Conservation (phyloP, 2,329 filamentous ascomycete species). For the Metarhizium robertsii region DNA sequence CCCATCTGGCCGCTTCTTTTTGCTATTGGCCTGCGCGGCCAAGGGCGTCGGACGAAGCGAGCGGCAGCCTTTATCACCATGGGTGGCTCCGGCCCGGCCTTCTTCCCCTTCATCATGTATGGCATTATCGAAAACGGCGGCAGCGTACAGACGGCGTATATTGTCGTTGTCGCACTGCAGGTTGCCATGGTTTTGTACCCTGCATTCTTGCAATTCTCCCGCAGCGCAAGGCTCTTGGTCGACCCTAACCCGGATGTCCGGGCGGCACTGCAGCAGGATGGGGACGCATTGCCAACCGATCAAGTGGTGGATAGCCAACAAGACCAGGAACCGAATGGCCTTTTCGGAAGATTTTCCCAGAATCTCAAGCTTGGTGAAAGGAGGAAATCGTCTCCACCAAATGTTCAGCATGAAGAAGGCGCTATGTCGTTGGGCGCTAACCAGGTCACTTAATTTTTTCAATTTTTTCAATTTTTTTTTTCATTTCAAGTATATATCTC, state of each 20-base stretch:
- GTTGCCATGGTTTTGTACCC: constrained; percentile 38
- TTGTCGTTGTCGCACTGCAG: constrained; percentile 49
- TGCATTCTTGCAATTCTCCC: constrained; percentile 36
- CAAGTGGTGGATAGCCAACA: constrained; percentile 10
- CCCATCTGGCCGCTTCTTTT: constrained; percentile 79
- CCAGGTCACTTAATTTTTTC: neutral
- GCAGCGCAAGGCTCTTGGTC: constrained; percentile 36
- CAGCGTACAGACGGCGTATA: constrained; percentile 53
- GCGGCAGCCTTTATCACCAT: constrained; percentile 71
- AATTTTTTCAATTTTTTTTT: neutral
- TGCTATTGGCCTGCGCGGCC: constrained; percentile 67
- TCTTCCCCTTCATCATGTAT: constrained; percentile 67
- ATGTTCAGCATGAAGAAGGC: constrained; percentile 20
- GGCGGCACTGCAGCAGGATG: constrained; percentile 8
- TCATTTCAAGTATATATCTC: neutral
- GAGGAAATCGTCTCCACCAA: constrained; percentile 20
- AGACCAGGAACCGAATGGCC: constrained; percentile 11
- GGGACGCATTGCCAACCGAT: constrained; percentile 11
- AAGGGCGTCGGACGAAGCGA: constrained; percentile 72
- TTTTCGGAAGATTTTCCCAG: constrained; percentile 17
- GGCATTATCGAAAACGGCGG: constrained; percentile 52
- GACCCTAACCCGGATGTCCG: constrained; percentile 20
- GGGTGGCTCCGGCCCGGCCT: constrained; percentile 62
- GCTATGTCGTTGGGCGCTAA: constrained; percentile 8
- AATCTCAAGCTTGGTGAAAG: constrained; percentile 15